These are phyloP conservation scores for Tricholoma hemisulphureum DNA, from an alignment of 768 basidiomycete genomes.

Conservation along the genomic window DNA sequence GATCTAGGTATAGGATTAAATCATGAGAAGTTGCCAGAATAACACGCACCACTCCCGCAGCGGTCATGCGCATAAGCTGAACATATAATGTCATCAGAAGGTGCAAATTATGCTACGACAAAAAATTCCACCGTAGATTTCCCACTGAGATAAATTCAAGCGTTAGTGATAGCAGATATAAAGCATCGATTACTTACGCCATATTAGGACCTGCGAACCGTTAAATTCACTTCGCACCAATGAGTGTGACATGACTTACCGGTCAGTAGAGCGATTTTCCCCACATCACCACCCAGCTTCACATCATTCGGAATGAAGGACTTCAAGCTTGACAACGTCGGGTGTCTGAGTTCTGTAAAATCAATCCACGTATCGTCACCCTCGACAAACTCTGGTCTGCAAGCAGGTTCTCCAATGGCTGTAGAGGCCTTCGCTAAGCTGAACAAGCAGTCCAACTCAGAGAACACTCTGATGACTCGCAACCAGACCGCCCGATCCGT, in stretches of 20 bases:
- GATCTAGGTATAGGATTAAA: slow-evolving; percentile 42
- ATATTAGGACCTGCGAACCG: slow-evolving; percentile 69
- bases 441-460: slow-evolving; percentile 96
- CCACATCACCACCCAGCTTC: slow-evolving; percentile 71
- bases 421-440: slow-evolving; percentile 85
- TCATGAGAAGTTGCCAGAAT: neutral
- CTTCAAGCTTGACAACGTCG: slow-evolving; percentile 62
- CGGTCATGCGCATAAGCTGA: slow-evolving; percentile 92
- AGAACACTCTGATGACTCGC: slow-evolving; percentile 78
- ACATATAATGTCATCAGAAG: slow-evolving; percentile 1
- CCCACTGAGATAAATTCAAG: slow-evolving; percentile 45
- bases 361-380: slow-evolving; percentile 78
- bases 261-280: slow-evolving; percentile 82
- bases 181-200: slow-evolving; percentile 54
- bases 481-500: slow-evolving; percentile 78
- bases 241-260: slow-evolving; percentile 44
- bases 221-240: neutral
- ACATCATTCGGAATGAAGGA: slow-evolving; percentile 95
- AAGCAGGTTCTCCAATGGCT: slow-evolving; percentile 93
- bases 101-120: neutral
- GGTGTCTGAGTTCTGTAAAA: slow-evolving; percentile 88
- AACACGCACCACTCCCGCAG: slow-evolving; percentile 74
- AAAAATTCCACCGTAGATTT: slow-evolving; percentile 62
- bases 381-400: slow-evolving; percentile 86
- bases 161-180: neutral